phyloP scores from a whole-genome alignment of 805 yeast genomes.

The Metschnikowia continentalis region DNA sequence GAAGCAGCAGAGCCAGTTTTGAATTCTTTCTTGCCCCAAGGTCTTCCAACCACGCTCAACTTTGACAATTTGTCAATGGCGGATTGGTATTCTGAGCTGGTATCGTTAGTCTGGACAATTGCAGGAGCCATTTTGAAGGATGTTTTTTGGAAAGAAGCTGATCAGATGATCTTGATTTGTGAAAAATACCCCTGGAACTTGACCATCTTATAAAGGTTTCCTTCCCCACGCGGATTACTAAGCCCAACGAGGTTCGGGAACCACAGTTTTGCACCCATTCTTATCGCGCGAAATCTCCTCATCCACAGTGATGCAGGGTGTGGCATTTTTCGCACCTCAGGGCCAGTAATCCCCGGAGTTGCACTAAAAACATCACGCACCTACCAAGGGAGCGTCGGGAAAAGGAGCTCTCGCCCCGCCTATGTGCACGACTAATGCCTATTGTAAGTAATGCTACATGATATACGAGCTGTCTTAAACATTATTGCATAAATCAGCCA shows the following conservation, averaged over 20 bases:
- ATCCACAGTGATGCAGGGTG: constrained; percentile 6
- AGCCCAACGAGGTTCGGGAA: neutral
- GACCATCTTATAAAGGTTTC: neutral
- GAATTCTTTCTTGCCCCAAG: constrained; percentile 8
- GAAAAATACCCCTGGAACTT: neutral
- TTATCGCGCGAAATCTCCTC: constrained; percentile 4
- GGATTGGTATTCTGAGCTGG: constrained; percentile 5
- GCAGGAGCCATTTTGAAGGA: constrained; percentile 3
- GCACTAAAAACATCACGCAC: neutral
- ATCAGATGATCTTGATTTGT: neutral
- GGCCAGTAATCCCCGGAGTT: neutral
- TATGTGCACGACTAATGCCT: neutral
- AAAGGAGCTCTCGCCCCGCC: neutral
- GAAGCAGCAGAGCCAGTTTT: constrained; percentile 14
- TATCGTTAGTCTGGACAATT: constrained; percentile 4
- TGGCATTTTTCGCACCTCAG: neutral
- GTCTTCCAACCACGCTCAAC: constrained; percentile 11
- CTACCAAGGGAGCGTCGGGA: neutral
- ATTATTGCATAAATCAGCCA: neutral
- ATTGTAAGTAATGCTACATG: neutral
- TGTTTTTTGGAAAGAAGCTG: neutral
- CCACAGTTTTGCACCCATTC: constrained; percentile 15
- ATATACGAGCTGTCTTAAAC: neutral
- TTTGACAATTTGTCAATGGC: constrained; percentile 11
- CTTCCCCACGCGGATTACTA: neutral